These are phyloP conservation scores for Neonectria hederae DNA, from an alignment of 2,329 filamentous ascomycete species.

Conservation along the genomic window DNA sequence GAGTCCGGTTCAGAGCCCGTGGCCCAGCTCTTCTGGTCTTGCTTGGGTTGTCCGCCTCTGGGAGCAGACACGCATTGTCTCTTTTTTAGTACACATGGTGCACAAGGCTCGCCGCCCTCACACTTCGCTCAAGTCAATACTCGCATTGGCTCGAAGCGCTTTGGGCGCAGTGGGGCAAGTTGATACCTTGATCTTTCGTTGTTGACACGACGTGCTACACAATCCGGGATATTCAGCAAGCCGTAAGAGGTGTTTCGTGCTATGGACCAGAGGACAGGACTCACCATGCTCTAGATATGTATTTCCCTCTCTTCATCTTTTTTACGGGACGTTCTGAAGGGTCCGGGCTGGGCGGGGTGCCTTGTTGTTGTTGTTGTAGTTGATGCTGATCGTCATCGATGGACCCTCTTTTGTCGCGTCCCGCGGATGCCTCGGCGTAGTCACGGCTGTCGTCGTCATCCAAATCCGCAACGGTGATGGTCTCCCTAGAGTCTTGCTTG, in stretches of 20 bases:
- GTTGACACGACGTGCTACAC: slow-evolving; percentile 32
- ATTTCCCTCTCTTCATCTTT: slow-evolving; percentile 34
- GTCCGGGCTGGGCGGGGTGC: neutral
- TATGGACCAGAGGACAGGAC: neutral
- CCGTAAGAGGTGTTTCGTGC: neutral
- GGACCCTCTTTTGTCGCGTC: neutral
- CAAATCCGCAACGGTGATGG: neutral
- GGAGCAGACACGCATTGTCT: slow-evolving; percentile 20
- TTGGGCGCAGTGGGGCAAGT: neutral
- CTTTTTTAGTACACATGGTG: slow-evolving; percentile 26
- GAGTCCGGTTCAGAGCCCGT: neutral
- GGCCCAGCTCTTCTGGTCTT: slow-evolving; percentile 5
- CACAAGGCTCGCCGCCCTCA: slow-evolving; percentile 31
- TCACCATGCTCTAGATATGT: slow-evolving; percentile 34
- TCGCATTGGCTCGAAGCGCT: neutral
- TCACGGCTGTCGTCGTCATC: neutral
- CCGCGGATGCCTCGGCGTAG: neutral
- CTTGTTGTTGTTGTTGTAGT: neutral
- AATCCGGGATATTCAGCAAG: neutral
- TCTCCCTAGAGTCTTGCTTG: neutral
- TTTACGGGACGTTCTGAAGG: slow-evolving; percentile 14
- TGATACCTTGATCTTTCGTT: slow-evolving; percentile 32
- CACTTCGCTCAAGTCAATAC: slow-evolving; percentile 11
- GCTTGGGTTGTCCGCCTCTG: slow-evolving; percentile 13
- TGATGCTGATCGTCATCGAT: neutral